A percentile compares a stretch with the other conserved stretches of the same genome.
These are phyloP conservation scores for Talaromyces sp. DNA, from an alignment of 2,329 filamentous ascomycete genomes.

Conservation along the genomic window DNA sequence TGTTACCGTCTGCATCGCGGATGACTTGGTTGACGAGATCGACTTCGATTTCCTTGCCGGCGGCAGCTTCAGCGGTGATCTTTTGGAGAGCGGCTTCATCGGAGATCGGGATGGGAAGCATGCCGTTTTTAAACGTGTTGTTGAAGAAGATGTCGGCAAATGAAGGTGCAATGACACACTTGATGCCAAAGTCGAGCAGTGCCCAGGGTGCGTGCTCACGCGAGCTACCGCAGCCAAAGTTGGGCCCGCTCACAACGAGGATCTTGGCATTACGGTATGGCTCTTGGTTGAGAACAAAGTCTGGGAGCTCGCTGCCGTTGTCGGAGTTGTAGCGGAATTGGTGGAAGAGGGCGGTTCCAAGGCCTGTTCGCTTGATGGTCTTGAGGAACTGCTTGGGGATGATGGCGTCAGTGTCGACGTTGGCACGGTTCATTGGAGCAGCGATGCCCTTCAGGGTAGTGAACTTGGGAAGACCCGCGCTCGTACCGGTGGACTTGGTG, in stretches of 20 bases:
- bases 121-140: constrained; percentile 99
- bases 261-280: constrained; percentile 83
- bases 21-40: constrained; percentile 82
- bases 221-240: constrained; percentile 91
- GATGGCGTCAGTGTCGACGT: constrained; percentile 98
- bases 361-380: constrained; percentile 95
- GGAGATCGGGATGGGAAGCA: constrained; percentile 78
- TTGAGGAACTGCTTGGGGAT: constrained; percentile 99
- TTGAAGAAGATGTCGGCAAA: constrained; percentile 96
- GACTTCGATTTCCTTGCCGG: constrained; percentile 80
- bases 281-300: constrained; percentile 86
- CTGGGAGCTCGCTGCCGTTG: constrained; percentile 68
- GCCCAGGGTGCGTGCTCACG: constrained; percentile 98
- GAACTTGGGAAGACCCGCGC: constrained; percentile 76
- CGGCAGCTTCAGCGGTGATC: constrained; percentile 71
- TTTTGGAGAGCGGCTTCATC: constrained; percentile 62
- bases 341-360: constrained; percentile 83
- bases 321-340: constrained; percentile 67
- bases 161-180: constrained; percentile 83
- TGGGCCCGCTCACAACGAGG: constrained; percentile 82
- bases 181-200: constrained; percentile 92
- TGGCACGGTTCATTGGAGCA: constrained; percentile 79
- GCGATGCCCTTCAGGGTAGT: constrained; percentile 78
- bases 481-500: constrained; percentile 41
- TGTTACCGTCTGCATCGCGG: constrained; percentile 68